Evolutionary conservation across 1,284 basidiomycete genomes (phyloP).

Genomic region (Vanrija sp.): DNA sequence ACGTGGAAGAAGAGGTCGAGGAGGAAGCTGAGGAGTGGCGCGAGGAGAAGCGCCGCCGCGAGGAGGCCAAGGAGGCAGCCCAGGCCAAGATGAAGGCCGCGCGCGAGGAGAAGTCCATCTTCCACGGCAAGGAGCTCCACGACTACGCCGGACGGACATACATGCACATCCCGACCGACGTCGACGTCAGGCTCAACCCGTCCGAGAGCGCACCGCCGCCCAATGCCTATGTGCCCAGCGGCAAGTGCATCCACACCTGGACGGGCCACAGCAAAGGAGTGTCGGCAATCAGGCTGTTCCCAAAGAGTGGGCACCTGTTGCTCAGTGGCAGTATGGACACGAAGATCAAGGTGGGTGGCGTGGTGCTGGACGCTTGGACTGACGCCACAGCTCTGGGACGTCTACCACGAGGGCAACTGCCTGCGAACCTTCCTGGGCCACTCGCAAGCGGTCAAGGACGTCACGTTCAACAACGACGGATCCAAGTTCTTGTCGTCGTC

Average conservation of each 20-base stretch:
- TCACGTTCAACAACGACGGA: conserved; percentile 92
- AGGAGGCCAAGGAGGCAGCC: conserved; percentile 52
- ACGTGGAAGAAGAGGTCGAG: conserved; percentile 55
- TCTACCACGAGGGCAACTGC: conserved; percentile 95
- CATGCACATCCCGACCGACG: conserved; percentile 78
- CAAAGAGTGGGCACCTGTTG: conserved; percentile 85
- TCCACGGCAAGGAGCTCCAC: conserved; percentile 94
- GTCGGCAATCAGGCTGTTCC: conserved; percentile 87
- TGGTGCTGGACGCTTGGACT: neutral
- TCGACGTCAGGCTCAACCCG: conserved; percentile 59
- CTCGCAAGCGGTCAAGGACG: conserved; percentile 91
- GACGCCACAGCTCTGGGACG: conserved; percentile 79
- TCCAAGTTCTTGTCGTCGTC: conserved; percentile 84
- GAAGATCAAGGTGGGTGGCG: conserved; percentile 78
- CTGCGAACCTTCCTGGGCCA: conserved; percentile 97
- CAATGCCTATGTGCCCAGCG: conserved; percentile 89
- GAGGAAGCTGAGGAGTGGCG: conserved; percentile 63
- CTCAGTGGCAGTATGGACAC: conserved; percentile 97
- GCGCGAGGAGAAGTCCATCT: conserved; percentile 86
- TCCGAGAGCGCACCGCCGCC: conserved; percentile 75
- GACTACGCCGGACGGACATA: conserved; percentile 99
- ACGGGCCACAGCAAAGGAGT: conserved; percentile 97
- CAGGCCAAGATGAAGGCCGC: conserved; percentile 77
- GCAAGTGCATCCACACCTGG: conserved; percentile 89
- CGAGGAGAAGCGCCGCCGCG: conserved; percentile 56